Evolutionary conservation across 352 stramenopile genomes (phyloP), one percentile per base, ranked within the genome.

Genomic region (Pythium aristosporum): DNA sequence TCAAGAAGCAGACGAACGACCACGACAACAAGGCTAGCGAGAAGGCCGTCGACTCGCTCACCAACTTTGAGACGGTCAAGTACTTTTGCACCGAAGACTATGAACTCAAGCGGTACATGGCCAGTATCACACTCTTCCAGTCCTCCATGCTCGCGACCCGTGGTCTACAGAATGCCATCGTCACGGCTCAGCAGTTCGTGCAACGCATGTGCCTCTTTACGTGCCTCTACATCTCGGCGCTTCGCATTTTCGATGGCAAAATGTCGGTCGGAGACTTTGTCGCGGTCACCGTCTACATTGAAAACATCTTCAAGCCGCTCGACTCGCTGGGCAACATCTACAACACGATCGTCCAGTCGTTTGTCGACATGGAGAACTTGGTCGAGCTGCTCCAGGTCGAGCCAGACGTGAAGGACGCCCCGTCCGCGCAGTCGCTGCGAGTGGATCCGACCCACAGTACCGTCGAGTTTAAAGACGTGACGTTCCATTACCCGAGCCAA

Each of bases 41-140:
- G 63, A 96, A 96, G 51, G 84, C 91, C 2, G 97, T 97, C 2
- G 97, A 99, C 70, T 97, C 82, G n/a, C 76, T 99, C n/a, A 86
- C 97, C 16, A 98, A 99, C 64, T 99, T 98, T 67, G 96, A 99
- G 73, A 98, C 93, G 0, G 95, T 99, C 61, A 99, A 99, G 71
- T 97, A 98, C 64, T 98, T 98, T 62, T 97, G 91, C 37, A 95
- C 88, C 2, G 96, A 98, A 73, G 77, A 92, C 30, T 98, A 97
- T 62, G 96, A 98, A 63, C 77, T 88, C 10, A 57, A 80, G 36
- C 72, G 78, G 21, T 91, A 92, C 67, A 88, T 91, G 78, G 60
- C 61, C 34, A 88, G 64, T 57, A 94, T 99, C 43, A 77, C 64
- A 39, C 73, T 85, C 3, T 99, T 94, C 75, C 97, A 99, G 75